Evolutionary conservation across 345 rosid genomes (phyloP).

Genomic region (Eucalyptus rudis): DNA sequence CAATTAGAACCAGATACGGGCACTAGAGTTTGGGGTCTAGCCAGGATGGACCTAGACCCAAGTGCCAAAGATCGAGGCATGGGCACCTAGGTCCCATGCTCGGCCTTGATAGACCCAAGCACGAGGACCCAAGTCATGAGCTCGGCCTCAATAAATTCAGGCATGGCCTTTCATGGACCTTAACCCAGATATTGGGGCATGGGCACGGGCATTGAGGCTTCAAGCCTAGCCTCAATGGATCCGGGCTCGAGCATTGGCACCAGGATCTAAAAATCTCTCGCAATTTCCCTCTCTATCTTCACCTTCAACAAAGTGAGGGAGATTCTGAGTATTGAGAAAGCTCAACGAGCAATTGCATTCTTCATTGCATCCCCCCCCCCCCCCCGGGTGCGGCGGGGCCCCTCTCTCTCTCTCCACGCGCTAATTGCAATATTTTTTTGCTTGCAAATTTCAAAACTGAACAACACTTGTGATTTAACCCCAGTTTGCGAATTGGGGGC

Average conservation of each 20-base stretch:
- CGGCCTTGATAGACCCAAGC: background rate
- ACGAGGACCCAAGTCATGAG: background rate
- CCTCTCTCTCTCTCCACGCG: no score
- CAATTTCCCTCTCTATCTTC: background rate
- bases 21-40: background rate
- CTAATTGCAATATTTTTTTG: no score
- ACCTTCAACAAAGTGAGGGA: no score
- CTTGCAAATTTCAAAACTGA: no score
- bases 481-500: no score
- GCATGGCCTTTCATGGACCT: background rate
- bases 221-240: background rate
- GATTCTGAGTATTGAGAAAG: no score
- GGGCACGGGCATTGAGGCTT: background rate
- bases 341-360: background rate
- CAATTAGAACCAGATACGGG: accelerated
- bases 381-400: no score
- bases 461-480: no score
- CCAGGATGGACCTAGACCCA: background rate
- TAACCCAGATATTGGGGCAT: background rate
- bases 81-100: background rate
- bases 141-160: background rate
- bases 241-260: background rate
- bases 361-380: background rate
- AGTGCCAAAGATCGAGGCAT: background rate
- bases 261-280: no score